These are phyloP conservation scores for Pseudogymnoascus sp. DNA, from an alignment of 2,329 filamentous ascomycete species.

Conservation along the genomic window DNA sequence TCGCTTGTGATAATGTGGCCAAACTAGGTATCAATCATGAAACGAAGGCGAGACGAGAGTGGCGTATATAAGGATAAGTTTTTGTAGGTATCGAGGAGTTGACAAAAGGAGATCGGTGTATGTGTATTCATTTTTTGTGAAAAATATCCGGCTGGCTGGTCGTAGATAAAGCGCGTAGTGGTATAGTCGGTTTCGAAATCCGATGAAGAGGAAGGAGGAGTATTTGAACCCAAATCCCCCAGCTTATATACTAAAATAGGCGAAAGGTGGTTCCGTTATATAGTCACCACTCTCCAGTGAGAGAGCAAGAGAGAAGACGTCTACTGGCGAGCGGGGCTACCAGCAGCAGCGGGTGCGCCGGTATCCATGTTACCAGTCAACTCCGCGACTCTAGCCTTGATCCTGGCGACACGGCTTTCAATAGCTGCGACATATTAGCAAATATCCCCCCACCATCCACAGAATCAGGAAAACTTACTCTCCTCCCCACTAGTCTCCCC, in stretches of 20 bases:
- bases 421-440: constrained; percentile 57
- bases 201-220: too few relatives aligned
- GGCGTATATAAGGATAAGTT: background rate
- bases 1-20: background rate
- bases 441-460: background rate
- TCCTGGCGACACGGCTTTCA: constrained; percentile 90
- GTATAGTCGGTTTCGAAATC: background rate
- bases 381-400: constrained; percentile 94
- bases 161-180: background rate
- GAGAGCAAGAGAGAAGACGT: background rate
- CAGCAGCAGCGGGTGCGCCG: background rate
- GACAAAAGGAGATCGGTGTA: background rate
- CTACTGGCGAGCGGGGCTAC: background rate
- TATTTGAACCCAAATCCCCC: too few relatives aligned
- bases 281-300: background rate
- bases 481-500: constrained; percentile 93
- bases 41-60: background rate
- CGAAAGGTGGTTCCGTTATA: background rate
- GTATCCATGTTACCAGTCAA: constrained; percentile 75
- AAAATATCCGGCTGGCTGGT: too few relatives aligned
- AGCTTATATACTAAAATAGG: too few relatives aligned
- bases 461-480: constrained; percentile 53
- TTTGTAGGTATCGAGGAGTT: background rate
- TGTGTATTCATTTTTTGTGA: background rate
- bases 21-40: constrained; percentile 1